Percentiles rank a stretch among this genome's conserved stretches.
Conservation (phyloP, 441 rosid genomes). For the Hura crepitans region DNA sequence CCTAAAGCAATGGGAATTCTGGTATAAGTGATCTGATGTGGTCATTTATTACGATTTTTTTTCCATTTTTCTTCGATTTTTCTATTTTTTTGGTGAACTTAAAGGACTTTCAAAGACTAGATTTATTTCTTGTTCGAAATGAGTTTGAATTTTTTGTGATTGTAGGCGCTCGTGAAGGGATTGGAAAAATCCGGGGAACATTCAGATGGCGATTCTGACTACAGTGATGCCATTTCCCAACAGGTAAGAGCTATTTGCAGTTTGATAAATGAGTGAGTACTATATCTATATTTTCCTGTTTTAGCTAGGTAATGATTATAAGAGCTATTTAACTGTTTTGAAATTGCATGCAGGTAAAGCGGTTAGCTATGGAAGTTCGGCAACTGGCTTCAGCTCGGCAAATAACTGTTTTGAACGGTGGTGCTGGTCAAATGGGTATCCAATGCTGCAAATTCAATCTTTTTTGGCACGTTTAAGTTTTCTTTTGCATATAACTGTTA, state of each 20-base stretch:
- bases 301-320: not conserved
- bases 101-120: not conserved
- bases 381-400: constrained; percentile 58
- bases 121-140: not conserved
- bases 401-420: constrained; percentile 79
- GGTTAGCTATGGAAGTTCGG: constrained; percentile 64
- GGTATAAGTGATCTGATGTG: not conserved
- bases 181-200: constrained; percentile 51
- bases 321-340: constrained; percentile 8
- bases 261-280: not conserved
- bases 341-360: constrained; percentile 42
- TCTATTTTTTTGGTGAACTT: not conserved
- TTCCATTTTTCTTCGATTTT: not conserved
- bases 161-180: constrained; percentile 49
- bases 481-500: not conserved
- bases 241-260: constrained; percentile 39
- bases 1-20: not conserved
- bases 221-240: constrained; percentile 47
- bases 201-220: constrained; percentile 49
- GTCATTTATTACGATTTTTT: not conserved
- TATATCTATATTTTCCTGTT: not conserved
- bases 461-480: not conserved
- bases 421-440: constrained; percentile 50
- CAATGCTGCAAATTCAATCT: not conserved
- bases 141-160: not conserved